Conservation (phyloP, 1,139 yeast genomes). For the Zygoascus meyerae region DNA sequence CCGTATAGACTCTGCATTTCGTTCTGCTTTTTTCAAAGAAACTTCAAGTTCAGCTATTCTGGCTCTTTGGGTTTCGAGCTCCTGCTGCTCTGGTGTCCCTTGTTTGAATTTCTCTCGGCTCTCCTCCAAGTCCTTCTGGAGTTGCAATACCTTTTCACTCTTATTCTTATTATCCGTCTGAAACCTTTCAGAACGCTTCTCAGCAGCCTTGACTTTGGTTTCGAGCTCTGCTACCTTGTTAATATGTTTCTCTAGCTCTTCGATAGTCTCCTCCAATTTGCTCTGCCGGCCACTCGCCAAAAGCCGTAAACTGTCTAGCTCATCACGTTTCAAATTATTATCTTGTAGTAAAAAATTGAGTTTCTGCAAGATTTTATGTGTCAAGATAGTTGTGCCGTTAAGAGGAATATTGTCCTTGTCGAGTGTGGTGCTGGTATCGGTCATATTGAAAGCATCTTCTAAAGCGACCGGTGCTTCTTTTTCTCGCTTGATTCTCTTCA, state of each 20-base stretch:
- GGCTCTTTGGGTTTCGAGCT: constrained; percentile 32
- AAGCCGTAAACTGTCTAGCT: constrained; percentile 33
- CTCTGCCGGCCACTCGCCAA: constrained; percentile 29
- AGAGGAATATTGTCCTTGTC: constrained; percentile 4
- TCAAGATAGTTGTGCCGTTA: constrained; percentile 26
- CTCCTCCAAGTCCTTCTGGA: constrained; percentile 18
- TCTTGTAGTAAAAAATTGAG: constrained; percentile 24
- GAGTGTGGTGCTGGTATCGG: constrained; percentile 7
- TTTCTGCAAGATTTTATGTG: constrained; percentile 45
- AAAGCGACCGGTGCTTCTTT: constrained; percentile 18
- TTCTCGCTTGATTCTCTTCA: constrained; percentile 62
- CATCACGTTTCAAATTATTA: constrained; percentile 22
- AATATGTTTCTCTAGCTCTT: constrained; percentile 36
- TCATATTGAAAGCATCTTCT: constrained; percentile 14
- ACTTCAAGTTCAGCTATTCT: constrained; percentile 41
- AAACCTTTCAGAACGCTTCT: constrained; percentile 27
- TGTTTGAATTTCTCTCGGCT: constrained; percentile 13
- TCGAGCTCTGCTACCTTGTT: constrained; percentile 24
- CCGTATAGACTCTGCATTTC: constrained; percentile 36
- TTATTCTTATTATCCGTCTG: constrained; percentile 19
- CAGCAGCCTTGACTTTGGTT: constrained; percentile 22
- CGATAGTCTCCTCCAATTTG: constrained; percentile 40
- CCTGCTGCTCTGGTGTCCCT: constrained; percentile 23
- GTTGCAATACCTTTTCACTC: constrained; percentile 15
- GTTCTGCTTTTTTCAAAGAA: constrained; percentile 38